These are phyloP conservation scores for Thalassia testudinum DNA, from an alignment of 116 monocot genomes.

Conservation along the genomic window DNA sequence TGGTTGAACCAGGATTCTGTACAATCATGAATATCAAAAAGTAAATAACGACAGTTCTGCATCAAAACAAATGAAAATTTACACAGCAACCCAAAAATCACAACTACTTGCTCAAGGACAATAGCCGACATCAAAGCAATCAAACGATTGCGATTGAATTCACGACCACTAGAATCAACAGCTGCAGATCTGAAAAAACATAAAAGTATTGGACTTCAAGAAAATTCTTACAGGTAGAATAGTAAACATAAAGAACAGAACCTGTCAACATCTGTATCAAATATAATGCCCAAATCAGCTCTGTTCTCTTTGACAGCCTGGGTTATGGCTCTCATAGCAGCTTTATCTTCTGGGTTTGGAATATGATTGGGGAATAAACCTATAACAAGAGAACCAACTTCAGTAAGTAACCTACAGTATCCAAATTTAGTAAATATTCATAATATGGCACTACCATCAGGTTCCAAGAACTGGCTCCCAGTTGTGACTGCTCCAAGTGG, in stretches of 20 bases:
- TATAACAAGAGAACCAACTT: slow-evolving; percentile 10
- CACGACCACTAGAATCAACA: slow-evolving; percentile 76
- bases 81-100: not conserved
- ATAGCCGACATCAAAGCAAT: slow-evolving; percentile 96
- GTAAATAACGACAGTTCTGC: not conserved
- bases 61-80: not conserved
- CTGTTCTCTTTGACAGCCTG: slow-evolving; percentile 77
- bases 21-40: not conserved
- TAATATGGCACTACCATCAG: slow-evolving; percentile 42
- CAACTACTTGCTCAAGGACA: slow-evolving; percentile 73
- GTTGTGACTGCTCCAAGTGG: slow-evolving; percentile 69
- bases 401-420: not conserved
- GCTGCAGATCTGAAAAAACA: slow-evolving; percentile 70
- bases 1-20: slow-evolving; percentile 79
- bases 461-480: slow-evolving; percentile 83
- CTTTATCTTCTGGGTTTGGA: slow-evolving; percentile 93
- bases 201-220: not conserved
- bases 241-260: slow-evolving; percentile 2
- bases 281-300: slow-evolving; percentile 95
- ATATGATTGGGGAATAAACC: slow-evolving; percentile 96
- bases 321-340: slow-evolving; percentile 85
- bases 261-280: slow-evolving; percentile 99
- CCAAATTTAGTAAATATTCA: too few species aligned
- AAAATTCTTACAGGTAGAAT: not conserved
- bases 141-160: slow-evolving; percentile 77